Base-by-base conservation (phyloP, 2,329 filamentous ascomycete species). In the Aspergillus hiratsukae region DNA sequence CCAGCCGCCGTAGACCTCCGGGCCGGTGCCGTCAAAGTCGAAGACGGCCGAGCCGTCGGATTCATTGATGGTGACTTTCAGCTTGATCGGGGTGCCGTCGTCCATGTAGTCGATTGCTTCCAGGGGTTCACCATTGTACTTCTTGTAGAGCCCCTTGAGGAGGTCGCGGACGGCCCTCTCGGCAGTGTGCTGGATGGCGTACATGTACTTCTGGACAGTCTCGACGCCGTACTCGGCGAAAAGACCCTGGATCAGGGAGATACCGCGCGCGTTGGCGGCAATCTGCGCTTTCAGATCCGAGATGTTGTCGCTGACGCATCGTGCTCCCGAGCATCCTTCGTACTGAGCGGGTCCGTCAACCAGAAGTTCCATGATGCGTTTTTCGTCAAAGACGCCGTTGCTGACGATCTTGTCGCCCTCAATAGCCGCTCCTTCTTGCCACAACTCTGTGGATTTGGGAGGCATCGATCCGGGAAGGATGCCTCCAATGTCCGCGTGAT, bases 261-360 rank as follows among this genome's bases (percentile, higher is more conserved):
- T 93, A 8, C 91, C 91, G 64, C 91, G 91, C 64, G 91, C 87
- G 66, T 96, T 95, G 11, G 90, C 90, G 0, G 91, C 90, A 11
- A 94, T 87, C 69, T 95, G 90, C 0, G 91, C 91, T 71, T 92
- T 91, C 43, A 96, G 79, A 69, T 95, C 91, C 52, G 90, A 92
- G 61, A 95, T 80, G 68, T 95, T 95, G 71, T 96, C 91, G 9
- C 83, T 85, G 1, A 95, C 78, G 68, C 89, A 91, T 46, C 90
- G 80, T 0, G 90, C 92, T 2, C 90, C 90, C 53, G 83, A 87
- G 74, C 89, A 94, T 1, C 88, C 90, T 0, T 86, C 84, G 62
- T 89, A 86, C 64, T 87, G 79, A 0, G 88, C 88, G 0, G 91
- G 90, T 60, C 91, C 88, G 14, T 85, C 79, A 53, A 89, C 84